A percentile compares a stretch with the other conserved stretches of the same genome.
These are phyloP conservation scores for Strigomonas galati DNA, from an alignment of 208 protist species.

Conservation along the genomic window DNA sequence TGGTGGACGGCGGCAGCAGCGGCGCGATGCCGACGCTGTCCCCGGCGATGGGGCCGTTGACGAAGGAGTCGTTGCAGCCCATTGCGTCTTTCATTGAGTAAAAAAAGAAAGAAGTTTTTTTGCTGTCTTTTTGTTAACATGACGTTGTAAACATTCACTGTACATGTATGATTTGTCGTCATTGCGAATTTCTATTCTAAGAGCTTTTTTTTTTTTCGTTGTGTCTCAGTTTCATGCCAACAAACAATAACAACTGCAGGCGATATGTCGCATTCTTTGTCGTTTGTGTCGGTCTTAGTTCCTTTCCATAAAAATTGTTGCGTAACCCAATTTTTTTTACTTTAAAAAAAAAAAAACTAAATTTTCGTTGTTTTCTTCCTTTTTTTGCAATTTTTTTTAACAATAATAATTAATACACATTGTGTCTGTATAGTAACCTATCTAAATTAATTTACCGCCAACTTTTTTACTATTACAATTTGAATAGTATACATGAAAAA, in stretches of 20 bases:
- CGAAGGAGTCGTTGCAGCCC: slow-evolving; percentile 8
- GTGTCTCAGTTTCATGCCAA: too few relatives aligned
- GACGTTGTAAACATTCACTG: too few relatives aligned
- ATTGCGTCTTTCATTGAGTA: slow-evolving; percentile 17
- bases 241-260: too few relatives aligned
- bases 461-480: too few relatives aligned
- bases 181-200: not conserved
- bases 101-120: not conserved
- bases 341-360: not conserved
- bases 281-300: too few relatives aligned
- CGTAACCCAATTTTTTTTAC: not conserved
- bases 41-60: not conserved
- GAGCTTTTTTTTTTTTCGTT: not conserved
- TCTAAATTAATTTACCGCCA: too few relatives aligned
- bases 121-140: not conserved
- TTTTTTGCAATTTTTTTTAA: not conserved
- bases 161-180: too few relatives aligned
- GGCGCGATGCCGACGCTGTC: not conserved
- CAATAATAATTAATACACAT: too few relatives aligned
- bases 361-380: not conserved
- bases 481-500: too few relatives aligned
- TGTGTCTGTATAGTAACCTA: too few relatives aligned
- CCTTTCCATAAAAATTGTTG: too few relatives aligned
- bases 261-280: not conserved
- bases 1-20: slow-evolving; percentile 16